A percentile compares a stretch with the other conserved stretches of the same genome.
Conservation (phyloP, 495 filamentous ascomycete species). For the Hypoxylon rickii region DNA sequence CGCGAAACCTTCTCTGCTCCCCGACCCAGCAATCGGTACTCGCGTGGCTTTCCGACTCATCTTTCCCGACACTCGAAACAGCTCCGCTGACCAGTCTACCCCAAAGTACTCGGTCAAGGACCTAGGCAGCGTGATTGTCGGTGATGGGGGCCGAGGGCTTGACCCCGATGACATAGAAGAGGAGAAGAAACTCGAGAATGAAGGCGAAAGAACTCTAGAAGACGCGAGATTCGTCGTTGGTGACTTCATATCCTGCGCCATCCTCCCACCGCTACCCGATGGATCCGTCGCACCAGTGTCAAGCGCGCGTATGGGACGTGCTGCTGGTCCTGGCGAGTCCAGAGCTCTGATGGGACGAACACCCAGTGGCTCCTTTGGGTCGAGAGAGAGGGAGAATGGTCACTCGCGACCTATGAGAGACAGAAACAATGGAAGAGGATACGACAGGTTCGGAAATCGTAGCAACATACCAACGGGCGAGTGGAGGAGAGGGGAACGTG, state of each 20-base stretch:
- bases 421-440: conserved; percentile 40
- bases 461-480: conserved; percentile 56
- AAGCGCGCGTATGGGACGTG: conserved; percentile 43
- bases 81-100: conserved; percentile 52
- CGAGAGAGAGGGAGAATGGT: conserved; percentile 33
- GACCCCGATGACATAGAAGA: conserved; percentile 32
- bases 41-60: conserved; percentile 85
- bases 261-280: conserved; percentile 73
- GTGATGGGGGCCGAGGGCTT: conserved; percentile 58
- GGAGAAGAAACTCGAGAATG: conserved; percentile 26
- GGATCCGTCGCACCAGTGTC: conserved; percentile 69
- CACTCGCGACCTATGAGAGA: conserved; percentile 31
- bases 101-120: conserved; percentile 72
- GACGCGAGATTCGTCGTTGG: conserved; percentile 84
- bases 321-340: conserved; percentile 43
- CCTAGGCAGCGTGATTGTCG: conserved; percentile 80
- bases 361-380: conserved; percentile 40
- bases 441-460: conserved; percentile 28
- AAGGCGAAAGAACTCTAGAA: conserved; percentile 68
- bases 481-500: conserved; percentile 62
- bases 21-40: conserved; percentile 76
- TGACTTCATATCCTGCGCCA: conserved; percentile 82
- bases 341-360: conserved; percentile 45
- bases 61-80: conserved; percentile 74
- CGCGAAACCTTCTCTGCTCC: conserved; percentile 53